phyloP scores from a whole-genome alignment of 225 moss, liverwort and hornwort species.

The Sphagnum contortum region DNA sequence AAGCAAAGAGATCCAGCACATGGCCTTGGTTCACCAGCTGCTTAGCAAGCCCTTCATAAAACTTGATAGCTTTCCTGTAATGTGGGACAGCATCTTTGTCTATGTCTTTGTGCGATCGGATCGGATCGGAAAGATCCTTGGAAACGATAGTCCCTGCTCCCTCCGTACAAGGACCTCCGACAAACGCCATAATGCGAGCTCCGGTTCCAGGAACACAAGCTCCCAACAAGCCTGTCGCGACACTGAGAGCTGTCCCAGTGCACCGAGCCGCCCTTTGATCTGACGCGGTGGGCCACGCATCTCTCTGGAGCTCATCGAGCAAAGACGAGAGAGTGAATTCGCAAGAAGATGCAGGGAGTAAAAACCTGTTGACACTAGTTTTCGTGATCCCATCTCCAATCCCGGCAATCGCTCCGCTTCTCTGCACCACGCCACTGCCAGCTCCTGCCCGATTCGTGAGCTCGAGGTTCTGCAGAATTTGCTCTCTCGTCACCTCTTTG shows the following conservation, averaged over 20 bases:
- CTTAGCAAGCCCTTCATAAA: conserved; percentile 78
- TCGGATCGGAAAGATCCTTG: conserved; percentile 81
- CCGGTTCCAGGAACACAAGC: conserved; percentile 97
- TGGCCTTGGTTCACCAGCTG: conserved; percentile 97
- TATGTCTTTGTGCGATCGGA: conserved; percentile 91
- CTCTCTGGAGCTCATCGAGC: conserved; percentile 89
- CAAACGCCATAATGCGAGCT: conserved; percentile 91
- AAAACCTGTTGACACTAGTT: conserved; percentile 68
- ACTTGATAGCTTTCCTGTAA: conserved; percentile 88
- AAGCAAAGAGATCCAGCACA: conserved; percentile 94
- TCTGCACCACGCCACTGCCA: conserved; percentile 40
- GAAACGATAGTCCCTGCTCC: conserved; percentile 92
- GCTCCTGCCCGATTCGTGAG: conserved; percentile 47
- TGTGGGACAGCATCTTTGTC: conserved; percentile 87
- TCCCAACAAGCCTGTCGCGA: conserved; percentile 83
- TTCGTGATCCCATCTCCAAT: conserved; percentile 81
- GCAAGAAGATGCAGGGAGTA: conserved; percentile 81
- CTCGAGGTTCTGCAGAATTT: conserved; percentile 89
- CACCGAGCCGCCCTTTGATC: conserved; percentile 85
- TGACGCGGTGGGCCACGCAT: conserved; percentile 80
- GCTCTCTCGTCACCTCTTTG: conserved; percentile 92
- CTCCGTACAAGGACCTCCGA: conserved; percentile 92
- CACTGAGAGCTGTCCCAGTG: conserved; percentile 83
- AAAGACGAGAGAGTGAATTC: conserved; percentile 81
- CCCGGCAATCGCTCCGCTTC: conserved; percentile 67